Conservation (phyloP, 345 rosid species). For the Jatropha curcas region DNA sequence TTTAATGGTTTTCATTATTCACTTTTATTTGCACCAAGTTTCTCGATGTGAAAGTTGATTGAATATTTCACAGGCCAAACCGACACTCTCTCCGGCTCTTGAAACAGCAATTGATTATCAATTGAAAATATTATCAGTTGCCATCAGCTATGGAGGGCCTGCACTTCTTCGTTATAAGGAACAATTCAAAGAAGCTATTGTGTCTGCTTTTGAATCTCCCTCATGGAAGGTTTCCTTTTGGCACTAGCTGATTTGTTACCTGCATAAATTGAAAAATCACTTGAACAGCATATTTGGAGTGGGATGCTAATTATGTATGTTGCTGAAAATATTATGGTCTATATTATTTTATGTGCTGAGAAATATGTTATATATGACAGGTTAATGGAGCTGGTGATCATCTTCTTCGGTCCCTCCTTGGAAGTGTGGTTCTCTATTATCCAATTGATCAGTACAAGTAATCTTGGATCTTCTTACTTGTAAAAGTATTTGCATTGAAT, state of each 20-base stretch:
- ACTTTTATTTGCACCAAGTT: slow-evolving; percentile 19
- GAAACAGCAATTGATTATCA: slow-evolving; percentile 94
- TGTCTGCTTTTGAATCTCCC: slow-evolving; percentile 83
- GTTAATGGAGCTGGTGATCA: slow-evolving; percentile 96
- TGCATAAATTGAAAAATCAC: slow-evolving; percentile 9
- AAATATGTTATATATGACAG: slow-evolving; percentile 38
- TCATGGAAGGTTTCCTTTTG: slow-evolving; percentile 82
- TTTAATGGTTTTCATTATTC: slow-evolving; percentile 23
- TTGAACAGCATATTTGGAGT: slow-evolving; percentile 6
- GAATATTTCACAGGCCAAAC: slow-evolving; percentile 53
- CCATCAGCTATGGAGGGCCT: slow-evolving; percentile 87
- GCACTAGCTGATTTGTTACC: slow-evolving; percentile 14
- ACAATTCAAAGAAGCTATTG: slow-evolving; percentile 70
- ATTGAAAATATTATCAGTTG: slow-evolving; percentile 79
- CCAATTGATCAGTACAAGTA: slow-evolving; percentile 91
- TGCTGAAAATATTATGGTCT: background rate
- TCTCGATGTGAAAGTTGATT: slow-evolving; percentile 20
- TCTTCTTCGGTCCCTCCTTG: slow-evolving; percentile 85
- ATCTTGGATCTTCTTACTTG: slow-evolving; percentile 21
- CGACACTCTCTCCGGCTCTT: slow-evolving; percentile 88
- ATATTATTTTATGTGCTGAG: slow-evolving; percentile 12
- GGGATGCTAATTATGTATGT: background rate
- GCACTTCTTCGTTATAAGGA: slow-evolving; percentile 75
- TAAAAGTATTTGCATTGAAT: slow-evolving; percentile 10
- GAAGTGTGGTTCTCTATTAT: slow-evolving; percentile 86